Base-by-base conservation (phyloP, 345 rosid genomes). In the Toxicodendron radicans region DNA sequence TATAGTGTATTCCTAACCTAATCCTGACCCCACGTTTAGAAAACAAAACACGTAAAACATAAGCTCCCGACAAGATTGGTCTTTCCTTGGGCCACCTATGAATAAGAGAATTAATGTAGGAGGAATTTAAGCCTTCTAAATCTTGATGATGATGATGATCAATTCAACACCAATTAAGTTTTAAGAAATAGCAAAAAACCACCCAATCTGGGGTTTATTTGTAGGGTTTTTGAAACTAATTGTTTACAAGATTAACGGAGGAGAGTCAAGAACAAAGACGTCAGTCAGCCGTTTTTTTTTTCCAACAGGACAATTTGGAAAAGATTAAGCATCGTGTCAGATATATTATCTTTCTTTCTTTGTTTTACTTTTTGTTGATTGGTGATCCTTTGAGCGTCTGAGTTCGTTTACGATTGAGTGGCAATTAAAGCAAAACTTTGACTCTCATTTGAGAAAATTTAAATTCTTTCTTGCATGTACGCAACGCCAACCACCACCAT, bases 51-150 rank as follows among this genome's bases (percentile, higher is more conserved):
- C 23, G 76, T 17, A 64, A 56, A 61, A 49, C 64, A 60, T 60
- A 56, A 27, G 3, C 32, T 1, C 30, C 46, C 63, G 23, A 41
- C 64, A 5, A 16, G 73, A 57, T 43, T 66, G 57, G 59, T 58
- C 20, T 24, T 30, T 41, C 59, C 49, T 49, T 70, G 81, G 81
- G 51, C 57, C 78, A 73, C 51, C 52, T 24, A 23, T 41, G 18
- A 57, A 17, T 41, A 38, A 23, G 16, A 38, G 43, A 33, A 58
- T 43, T 24, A 70, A 70, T 43, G 54, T 11, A 53, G 32, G 43
- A 70, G 64, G 65, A 58, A 70, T 70, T 70, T 43, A 8, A 70
- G 38, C 53, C 33, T 8, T 8, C 51, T 46, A 43, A 23, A 5
- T 30, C 14, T n/a, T 21, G 12, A 12, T 60, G 64, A 32, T 32